Evolutionary conservation across 495 filamentous ascomycete species (phyloP).

Genomic region (Talaromyces stipitatus): DNA sequence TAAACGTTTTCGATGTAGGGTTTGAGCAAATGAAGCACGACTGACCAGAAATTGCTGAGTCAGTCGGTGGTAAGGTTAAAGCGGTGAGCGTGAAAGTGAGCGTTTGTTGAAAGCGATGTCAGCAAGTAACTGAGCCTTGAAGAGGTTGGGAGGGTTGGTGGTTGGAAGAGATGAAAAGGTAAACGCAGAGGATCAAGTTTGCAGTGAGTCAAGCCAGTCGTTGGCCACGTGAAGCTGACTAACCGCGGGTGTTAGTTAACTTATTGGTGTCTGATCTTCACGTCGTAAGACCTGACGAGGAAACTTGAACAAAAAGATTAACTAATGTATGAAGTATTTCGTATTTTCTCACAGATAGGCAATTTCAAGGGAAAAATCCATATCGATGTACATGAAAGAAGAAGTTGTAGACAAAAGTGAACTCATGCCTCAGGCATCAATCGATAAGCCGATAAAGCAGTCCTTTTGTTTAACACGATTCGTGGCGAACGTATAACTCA

Average conservation of each 20-base stretch:
- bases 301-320: too few species aligned
- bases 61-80: conserved; percentile 24
- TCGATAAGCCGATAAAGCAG: not conserved
- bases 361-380: too few species aligned
- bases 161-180: not conserved
- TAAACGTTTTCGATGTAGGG: conserved; percentile 59
- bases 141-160: conserved; percentile 9
- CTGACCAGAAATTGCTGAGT: conserved; percentile 53
- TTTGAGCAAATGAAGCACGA: conserved; percentile 37
- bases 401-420: not conserved
- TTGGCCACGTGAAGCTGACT: not conserved
- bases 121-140: conserved; percentile 8
- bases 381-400: not conserved
- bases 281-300: not conserved
- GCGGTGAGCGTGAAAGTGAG: not conserved
- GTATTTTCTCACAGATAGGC: too few species aligned
- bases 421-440: not conserved
- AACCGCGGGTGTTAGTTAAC: not conserved
- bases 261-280: not conserved
- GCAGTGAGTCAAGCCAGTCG: conserved; percentile 1
- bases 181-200: not conserved
- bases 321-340: too few species aligned
- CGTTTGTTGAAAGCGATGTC: not conserved
- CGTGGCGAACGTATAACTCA: not conserved
- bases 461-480: not conserved